Percentiles rank a stretch among this genome's conserved stretches.
Conservation (phyloP, 192 early-diverging fungal species). For the Thamnidium elegans region DNA sequence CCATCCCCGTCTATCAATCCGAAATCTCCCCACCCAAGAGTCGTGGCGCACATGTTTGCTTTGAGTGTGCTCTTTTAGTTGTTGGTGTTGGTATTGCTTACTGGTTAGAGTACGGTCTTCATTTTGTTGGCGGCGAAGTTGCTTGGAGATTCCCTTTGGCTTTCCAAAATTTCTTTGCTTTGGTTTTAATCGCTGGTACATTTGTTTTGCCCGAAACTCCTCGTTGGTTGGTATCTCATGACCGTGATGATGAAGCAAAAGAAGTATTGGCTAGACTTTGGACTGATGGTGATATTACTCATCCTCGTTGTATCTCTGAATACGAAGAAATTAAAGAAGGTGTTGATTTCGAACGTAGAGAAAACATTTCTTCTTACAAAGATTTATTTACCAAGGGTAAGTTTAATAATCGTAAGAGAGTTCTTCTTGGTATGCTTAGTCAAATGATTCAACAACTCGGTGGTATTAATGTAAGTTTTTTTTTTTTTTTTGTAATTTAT, state of each 20-base stretch:
- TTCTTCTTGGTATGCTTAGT: slow-evolving; percentile 21
- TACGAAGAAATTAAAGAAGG: slow-evolving; percentile 25
- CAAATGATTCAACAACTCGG: slow-evolving; percentile 31
- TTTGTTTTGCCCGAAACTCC: slow-evolving; percentile 73
- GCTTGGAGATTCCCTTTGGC: slow-evolving; percentile 74
- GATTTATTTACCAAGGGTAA: slow-evolving; percentile 27
- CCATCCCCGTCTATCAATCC: slow-evolving; percentile 51
- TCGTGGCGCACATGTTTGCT: slow-evolving; percentile 49
- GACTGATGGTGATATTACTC: slow-evolving; percentile 18
- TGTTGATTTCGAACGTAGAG: slow-evolving; percentile 18
- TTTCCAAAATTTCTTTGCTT: slow-evolving; percentile 68
- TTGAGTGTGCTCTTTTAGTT: slow-evolving; percentile 48
- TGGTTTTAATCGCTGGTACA: slow-evolving; percentile 56
- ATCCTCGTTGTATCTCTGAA: slow-evolving; percentile 22
- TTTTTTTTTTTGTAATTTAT: no score
- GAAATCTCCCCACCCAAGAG: slow-evolving; percentile 53
- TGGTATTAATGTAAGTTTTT: slow-evolving; percentile 36
- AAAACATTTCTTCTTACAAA: slow-evolving; percentile 24
- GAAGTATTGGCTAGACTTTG: slow-evolving; percentile 21
- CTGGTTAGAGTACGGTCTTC: slow-evolving; percentile 43
- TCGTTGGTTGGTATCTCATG: slow-evolving; percentile 57
- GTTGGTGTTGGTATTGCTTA: slow-evolving; percentile 51
- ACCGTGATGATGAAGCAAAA: slow-evolving; percentile 26
- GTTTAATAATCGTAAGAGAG: slow-evolving; percentile 26
- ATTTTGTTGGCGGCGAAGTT: slow-evolving; percentile 27